Evolutionary conservation across 192 early-diverging fungal genomes (phyloP), one percentile per base, ranked within the genome.

Genomic region (Tieghemiomyces parasiticus): DNA sequence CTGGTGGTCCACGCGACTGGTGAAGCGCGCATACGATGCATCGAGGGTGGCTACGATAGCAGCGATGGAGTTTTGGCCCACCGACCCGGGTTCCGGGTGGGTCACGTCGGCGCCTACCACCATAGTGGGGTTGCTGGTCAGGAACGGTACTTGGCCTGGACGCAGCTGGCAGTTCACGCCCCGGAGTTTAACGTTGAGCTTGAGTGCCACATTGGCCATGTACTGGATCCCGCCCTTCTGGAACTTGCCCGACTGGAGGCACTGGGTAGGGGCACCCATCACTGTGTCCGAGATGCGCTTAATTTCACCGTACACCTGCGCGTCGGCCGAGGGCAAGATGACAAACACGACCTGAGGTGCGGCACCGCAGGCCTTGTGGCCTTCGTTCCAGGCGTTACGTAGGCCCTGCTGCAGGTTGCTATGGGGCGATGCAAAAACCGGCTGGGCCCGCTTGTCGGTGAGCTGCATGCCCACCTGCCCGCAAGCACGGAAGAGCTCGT

Each of bases 71-170:
- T 84, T 84, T 35, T 79, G 73, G 51, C 63, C 58, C 12, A 35
- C 67, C 46, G 81, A 76, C 1, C 86, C 88, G 38, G 91, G 85
- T 30, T 75, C 69, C 29, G 87, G 82, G 65, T 93, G 92, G 12
- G 88, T 90, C 33, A 96, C 85, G 69, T 96, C 92, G n/a, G 90
- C 91, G 26, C 93, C 93, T 61, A 96, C 71, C 29, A 96, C 61
- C 55, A 96, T 82, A 13, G 93, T 93, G 24, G 88, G 86, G 6
- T 68, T 48, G 31, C 80, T 65, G 22, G 78, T 70, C 32, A 91
- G 71, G 69, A 95, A 87, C 3, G 84, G 82, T 28, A 87, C 74
- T 60, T 85, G 20, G 58, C 38, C 55, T 73, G 66, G 26, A 6
- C 56, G 65, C 46, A 96, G 67, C 61, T 74, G 82, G 29, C 79